Conservation (phyloP, 768 basidiomycete genomes). For the Collybiopsis luxurians region DNA sequence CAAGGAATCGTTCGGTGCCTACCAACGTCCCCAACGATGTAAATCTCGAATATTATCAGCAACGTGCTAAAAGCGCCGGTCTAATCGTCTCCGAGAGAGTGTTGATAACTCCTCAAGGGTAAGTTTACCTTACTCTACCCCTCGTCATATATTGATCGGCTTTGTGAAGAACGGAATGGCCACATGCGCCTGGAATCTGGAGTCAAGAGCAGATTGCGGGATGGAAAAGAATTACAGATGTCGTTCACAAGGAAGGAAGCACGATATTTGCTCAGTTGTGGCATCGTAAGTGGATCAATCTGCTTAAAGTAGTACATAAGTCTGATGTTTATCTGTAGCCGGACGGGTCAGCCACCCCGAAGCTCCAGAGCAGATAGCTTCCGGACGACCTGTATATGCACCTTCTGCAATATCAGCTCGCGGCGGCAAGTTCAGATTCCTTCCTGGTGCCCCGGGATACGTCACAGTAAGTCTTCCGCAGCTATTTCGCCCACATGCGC, state of each 20-base stretch:
- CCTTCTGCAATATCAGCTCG: slow-evolving; percentile 23
- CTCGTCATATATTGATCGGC: neutral
- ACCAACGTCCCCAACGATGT: slow-evolving; percentile 34
- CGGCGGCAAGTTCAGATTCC: slow-evolving; percentile 24
- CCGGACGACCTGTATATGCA: slow-evolving; percentile 23
- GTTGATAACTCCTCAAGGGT: slow-evolving; percentile 42
- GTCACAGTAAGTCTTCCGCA: slow-evolving; percentile 17
- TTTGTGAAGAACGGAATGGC: slow-evolving; percentile 26
- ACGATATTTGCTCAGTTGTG: slow-evolving; percentile 27
- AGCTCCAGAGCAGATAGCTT: slow-evolving; percentile 23
- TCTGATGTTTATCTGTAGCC: slow-evolving; percentile 9
- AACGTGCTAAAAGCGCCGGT: slow-evolving; percentile 38
- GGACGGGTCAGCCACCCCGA: slow-evolving; percentile 23
- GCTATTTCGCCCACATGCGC: too few species aligned
- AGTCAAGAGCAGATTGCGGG: slow-evolving; percentile 24
- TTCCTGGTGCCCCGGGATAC: slow-evolving; percentile 25
- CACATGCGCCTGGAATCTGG: slow-evolving; percentile 29
- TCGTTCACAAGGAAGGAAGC: slow-evolving; percentile 31
- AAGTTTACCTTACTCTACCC: neutral
- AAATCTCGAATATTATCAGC: slow-evolving; percentile 39
- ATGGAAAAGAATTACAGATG: slow-evolving; percentile 30
- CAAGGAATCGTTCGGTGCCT: slow-evolving; percentile 35
- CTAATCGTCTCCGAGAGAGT: slow-evolving; percentile 39
- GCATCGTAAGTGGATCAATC: slow-evolving; percentile 13
- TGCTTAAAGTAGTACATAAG: neutral